Conservation (phyloP, 2,329 filamentous ascomycete species). For the Penicillium occitanis region DNA sequence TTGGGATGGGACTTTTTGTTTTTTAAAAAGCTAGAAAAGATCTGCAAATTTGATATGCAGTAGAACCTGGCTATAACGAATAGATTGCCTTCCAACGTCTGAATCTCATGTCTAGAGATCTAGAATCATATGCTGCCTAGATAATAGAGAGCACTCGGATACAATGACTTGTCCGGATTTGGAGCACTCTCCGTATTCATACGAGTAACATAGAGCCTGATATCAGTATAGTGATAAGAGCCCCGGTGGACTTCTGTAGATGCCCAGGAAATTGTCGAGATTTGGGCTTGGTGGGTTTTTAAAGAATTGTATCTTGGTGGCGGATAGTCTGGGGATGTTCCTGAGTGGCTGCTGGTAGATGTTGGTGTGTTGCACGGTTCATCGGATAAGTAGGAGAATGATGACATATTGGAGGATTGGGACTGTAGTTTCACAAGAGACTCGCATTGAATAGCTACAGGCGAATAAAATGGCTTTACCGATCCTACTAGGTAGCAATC, state of each 20-base stretch:
- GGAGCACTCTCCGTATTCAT: neutral
- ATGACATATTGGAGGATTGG: neutral
- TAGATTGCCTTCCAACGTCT: neutral
- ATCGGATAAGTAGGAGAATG: neutral
- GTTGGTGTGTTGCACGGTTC: neutral
- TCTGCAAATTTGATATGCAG: neutral
- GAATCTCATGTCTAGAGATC: neutral
- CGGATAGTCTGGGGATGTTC: neutral
- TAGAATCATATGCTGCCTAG: neutral
- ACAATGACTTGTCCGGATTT: neutral
- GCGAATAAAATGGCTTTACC: neutral
- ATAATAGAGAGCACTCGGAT: no score
- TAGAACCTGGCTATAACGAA: neutral
- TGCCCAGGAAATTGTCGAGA: no score
- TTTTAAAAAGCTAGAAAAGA: neutral
- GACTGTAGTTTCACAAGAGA: neutral
- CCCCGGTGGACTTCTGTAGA: no score
- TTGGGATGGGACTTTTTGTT: neutral
- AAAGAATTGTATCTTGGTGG: neutral
- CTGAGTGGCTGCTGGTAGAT: neutral
- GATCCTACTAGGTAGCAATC: neutral
- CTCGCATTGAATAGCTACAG: no score
- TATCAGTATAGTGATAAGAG: neutral
- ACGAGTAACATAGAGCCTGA: neutral
- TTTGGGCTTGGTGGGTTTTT: neutral